These are phyloP conservation scores for Mycena galopus DNA, from an alignment of 768 basidiomycete genomes.

Conservation along the genomic window DNA sequence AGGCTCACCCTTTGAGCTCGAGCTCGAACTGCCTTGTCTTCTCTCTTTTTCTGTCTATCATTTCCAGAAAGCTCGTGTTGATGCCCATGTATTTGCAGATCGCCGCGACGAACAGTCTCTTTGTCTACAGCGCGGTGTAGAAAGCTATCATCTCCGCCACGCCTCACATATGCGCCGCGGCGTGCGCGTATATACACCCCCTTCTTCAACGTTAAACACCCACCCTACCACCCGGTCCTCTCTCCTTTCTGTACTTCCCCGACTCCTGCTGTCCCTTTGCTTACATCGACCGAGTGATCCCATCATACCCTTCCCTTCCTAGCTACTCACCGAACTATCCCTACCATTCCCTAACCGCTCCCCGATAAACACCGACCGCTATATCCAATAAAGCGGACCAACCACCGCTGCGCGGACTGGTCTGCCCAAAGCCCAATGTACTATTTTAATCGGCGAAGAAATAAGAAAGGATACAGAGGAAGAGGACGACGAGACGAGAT, in stretches of 20 bases:
- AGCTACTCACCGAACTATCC: too few species aligned
- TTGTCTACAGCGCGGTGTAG: conserved; percentile 81
- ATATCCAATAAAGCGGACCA: not conserved
- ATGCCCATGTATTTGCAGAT: conserved; percentile 72
- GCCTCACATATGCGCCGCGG: not conserved
- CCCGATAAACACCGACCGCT: too few species aligned
- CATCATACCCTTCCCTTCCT: too few species aligned
- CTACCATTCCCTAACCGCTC: too few species aligned
- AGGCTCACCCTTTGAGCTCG: too few species aligned
- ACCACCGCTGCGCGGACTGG: not conserved
- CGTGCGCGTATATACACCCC: not conserved
- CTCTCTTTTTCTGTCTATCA: not conserved
- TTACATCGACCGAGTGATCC: too few species aligned
- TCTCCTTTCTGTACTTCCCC: too few species aligned
- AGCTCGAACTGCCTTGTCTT: too few species aligned
- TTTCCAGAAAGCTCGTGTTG: not conserved
- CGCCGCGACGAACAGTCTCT: conserved; percentile 97
- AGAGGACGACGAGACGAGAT: not conserved
- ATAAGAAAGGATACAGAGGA: not conserved
- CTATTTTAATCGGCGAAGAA: not conserved
- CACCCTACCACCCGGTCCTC: not conserved
- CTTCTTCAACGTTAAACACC: not conserved
- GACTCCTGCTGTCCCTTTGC: too few species aligned
- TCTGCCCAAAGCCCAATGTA: too few species aligned
- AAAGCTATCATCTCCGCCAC: too few species aligned